Base-by-base conservation (phyloP, 768 basidiomycete species). In the Hydnomerulius pinastri region DNA sequence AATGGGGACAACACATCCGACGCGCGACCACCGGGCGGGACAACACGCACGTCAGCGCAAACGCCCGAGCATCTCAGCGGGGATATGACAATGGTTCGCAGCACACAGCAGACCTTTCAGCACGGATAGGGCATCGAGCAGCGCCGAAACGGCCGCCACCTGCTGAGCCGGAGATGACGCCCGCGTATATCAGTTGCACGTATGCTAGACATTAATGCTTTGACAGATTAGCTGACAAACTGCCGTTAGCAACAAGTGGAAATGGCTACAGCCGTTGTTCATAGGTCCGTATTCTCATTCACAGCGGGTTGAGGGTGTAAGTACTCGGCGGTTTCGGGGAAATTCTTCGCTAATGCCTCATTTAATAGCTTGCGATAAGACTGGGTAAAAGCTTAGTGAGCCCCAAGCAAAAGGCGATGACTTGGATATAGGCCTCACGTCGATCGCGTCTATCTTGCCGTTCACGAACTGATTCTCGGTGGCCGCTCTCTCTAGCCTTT, bases 401-500 rank as follows among this genome's bases (percentile, higher is more conserved):
- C 1, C 55, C 54, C 52, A 47, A 48, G 48, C 25, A 10, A 27
- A 12, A 18, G 1, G 27, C 39, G 46, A 15, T 27, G 36, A 25
- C 15, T n/a, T 27, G 9, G 51, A 21, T 38, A 37, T 36, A 29
- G 36, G 28, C 58, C 80, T 58, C 55, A 90, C 89, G 47, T 83
- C 79, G 23, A 93, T 79, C 1, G 90, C 91, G 38, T 79, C 77
- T 32, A 93, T 88, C 63, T 92, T 92, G 24, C 88, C 90, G 61
- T 92, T 90, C 86, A 91, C 90, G 56, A 91, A 92, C 62, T 92
- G 91, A 63, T 93, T 93, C 71, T 93, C 92, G 2, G 88, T 87
- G 25, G 91, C 89, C 0, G 89, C 82, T 46, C 90, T 78, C 70
- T 93, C 91, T 12, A 93, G 68, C 43, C 87, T 77, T 50, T 92